Evolutionary conservation across 1,139 yeast species (phyloP).

Genomic region (Candida gigantensis): DNA sequence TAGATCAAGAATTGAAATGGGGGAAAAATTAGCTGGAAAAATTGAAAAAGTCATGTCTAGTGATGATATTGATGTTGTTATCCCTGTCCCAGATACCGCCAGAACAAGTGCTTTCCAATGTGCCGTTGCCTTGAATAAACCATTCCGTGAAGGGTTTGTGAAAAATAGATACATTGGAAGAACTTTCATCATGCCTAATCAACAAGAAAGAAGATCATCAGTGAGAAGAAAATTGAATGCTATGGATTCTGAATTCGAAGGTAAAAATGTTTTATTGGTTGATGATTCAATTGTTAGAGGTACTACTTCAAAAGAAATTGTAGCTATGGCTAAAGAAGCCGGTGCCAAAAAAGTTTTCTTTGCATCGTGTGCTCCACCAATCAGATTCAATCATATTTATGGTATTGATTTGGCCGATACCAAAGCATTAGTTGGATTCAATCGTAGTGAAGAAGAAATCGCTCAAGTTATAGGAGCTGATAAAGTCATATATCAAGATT

Average conservation of each 20-base stretch:
- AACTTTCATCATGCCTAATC: constrained; percentile 98
- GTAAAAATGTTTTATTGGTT: constrained; percentile 83
- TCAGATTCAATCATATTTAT: constrained; percentile 90
- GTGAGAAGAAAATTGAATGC: constrained; percentile 95
- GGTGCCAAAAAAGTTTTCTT: constrained; percentile 92
- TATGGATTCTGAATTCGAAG: constrained; percentile 89
- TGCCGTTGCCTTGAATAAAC: constrained; percentile 75
- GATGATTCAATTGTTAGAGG: constrained; percentile 98
- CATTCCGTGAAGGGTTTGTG: constrained; percentile 96
- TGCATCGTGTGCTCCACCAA: constrained; percentile 98
- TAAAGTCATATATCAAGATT: constrained; percentile 81
- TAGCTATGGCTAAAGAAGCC: constrained; percentile 96
- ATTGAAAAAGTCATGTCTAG: constrained; percentile 53
- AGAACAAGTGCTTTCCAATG: constrained; percentile 93
- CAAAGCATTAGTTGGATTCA: constrained; percentile 87
- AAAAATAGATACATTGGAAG: constrained; percentile 96
- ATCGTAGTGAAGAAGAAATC: constrained; percentile 71
- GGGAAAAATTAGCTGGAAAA: constrained; percentile 78
- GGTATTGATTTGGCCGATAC: constrained; percentile 98
- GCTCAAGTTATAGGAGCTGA: constrained; percentile 88
- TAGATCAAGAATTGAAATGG: constrained; percentile 92
- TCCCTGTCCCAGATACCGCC: constrained; percentile 97
- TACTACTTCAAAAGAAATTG: constrained; percentile 94
- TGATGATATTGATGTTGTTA: constrained; percentile 83
- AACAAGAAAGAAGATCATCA: constrained; percentile 88